Evolutionary conservation across 306 rosid species (phyloP).

Genomic region (Vachellia pachyceras): DNA sequence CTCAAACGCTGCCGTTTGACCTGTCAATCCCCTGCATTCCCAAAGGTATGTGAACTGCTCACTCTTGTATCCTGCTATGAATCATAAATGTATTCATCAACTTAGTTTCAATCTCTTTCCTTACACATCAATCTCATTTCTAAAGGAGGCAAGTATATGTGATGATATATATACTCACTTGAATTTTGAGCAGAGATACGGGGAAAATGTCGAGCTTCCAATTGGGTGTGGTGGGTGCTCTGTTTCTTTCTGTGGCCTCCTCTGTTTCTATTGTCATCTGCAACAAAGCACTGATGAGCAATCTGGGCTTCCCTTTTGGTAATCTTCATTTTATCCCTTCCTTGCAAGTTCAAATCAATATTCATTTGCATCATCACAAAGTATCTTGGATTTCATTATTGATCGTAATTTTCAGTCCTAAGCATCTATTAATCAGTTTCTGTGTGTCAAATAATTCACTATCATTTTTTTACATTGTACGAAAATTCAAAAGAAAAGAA

Average conservation of each 20-base stretch:
- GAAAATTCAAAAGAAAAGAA: neutral
- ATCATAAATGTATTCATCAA: neutral
- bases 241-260: constrained; percentile 94
- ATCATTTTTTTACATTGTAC: neutral
- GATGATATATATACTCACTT: neutral
- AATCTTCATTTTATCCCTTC: constrained; percentile 5
- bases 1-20: neutral
- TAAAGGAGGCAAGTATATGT: neutral
- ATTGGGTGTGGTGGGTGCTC: constrained; percentile 86
- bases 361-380: neutral
- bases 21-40: neutral
- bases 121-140: neutral
- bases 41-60: neutral
- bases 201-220: constrained; percentile 85
- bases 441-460: neutral
- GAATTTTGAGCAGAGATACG: constrained; percentile 52
- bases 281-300: constrained; percentile 99
- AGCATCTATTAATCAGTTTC: neutral
- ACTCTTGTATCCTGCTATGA: neutral
- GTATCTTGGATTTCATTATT: neutral
- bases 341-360: neutral
- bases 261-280: constrained; percentile 98
- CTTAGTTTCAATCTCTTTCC: neutral
- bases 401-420: neutral
- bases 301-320: constrained; percentile 98